These are phyloP conservation scores for Zelonia costaricensis DNA, from an alignment of 208 protist species.

Conservation along the genomic window DNA sequence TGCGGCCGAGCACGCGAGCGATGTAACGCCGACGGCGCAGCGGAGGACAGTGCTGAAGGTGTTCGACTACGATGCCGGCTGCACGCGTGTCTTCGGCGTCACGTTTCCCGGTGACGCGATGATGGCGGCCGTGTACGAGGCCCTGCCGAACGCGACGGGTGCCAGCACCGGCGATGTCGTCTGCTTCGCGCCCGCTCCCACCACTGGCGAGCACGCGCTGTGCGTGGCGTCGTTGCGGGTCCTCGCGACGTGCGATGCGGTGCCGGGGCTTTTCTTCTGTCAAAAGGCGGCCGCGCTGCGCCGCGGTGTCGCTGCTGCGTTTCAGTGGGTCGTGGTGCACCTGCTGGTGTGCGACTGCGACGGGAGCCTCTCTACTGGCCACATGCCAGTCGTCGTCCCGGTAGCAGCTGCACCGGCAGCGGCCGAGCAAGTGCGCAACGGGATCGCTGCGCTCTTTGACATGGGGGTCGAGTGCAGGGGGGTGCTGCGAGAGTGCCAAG, in stretches of 20 bases:
- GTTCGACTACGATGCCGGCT: constrained; percentile 9
- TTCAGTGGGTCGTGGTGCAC: constrained; percentile 35
- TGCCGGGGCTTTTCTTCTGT: constrained; percentile 46
- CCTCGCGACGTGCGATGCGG: constrained; percentile 23
- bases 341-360: constrained; percentile 33
- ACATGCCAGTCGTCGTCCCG: constrained; percentile 42
- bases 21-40: neutral
- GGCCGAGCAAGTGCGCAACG: constrained; percentile 21
- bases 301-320: neutral
- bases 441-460: constrained; percentile 27
- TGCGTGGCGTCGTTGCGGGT: constrained; percentile 20
- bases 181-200: constrained; percentile 26
- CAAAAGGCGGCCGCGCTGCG: constrained; percentile 17
- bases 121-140: constrained; percentile 2
- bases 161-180: neutral
- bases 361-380: constrained; percentile 28
- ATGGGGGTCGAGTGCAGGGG: constrained; percentile 31
- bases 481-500: constrained; percentile 30
- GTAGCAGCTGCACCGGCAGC: constrained; percentile 4
- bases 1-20: neutral
- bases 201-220: constrained; percentile 4
- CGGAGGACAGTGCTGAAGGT: constrained; percentile 7
- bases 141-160: neutral
- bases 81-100: constrained; percentile 5
- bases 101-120: neutral